phyloP scores from a whole-genome alignment of 2,329 filamentous ascomycete genomes.

The Didymella exigua region DNA sequence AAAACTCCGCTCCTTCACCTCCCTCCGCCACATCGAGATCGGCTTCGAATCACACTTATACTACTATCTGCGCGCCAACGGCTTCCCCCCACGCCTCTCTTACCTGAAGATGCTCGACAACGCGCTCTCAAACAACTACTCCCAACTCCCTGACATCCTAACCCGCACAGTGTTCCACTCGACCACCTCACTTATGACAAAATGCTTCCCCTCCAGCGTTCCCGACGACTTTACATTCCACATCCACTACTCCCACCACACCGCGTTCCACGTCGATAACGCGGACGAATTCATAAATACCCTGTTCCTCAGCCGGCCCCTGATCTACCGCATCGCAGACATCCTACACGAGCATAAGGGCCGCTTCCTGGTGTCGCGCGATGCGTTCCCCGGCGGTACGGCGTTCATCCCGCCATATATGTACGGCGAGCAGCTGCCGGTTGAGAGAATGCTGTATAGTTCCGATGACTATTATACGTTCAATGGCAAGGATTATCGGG shows the following conservation, averaged over 20 bases:
- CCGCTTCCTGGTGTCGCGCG: conserved; percentile 31
- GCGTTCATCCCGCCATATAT: conserved; percentile 45
- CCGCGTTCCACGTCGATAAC: conserved; percentile 4
- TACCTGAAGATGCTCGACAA: conserved; percentile 36
- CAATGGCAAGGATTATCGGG: conserved; percentile 31
- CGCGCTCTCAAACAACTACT: conserved; percentile 29
- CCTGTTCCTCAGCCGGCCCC: conserved; percentile 29
- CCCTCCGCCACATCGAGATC: conserved; percentile 38
- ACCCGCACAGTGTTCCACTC: conserved; percentile 24
- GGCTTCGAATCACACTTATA: conserved; percentile 36
- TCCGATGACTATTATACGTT: conserved; percentile 38
- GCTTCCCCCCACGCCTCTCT: conserved; percentile 33
- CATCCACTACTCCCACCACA: conserved; percentile 27
- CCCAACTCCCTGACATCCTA: conserved; percentile 20
- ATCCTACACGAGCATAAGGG: conserved; percentile 29
- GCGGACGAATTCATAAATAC: conserved; percentile 17
- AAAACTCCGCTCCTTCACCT: conserved; percentile 31
- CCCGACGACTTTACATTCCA: conserved; percentile 26
- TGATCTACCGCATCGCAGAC: conserved; percentile 36
- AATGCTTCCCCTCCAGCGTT: conserved; percentile 20
- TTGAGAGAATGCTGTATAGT: conserved; percentile 37
- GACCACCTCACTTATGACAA: conserved; percentile 23
- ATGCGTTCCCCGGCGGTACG: conserved; percentile 25
- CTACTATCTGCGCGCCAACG: conserved; percentile 30
- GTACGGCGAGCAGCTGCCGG: conserved; percentile 41